A percentile compares a stretch with the other conserved stretches of the same genome.
Evolutionary conservation across 371 early-diverging fungal genomes (phyloP).

Genomic region (Phascolomyces articulosus): DNA sequence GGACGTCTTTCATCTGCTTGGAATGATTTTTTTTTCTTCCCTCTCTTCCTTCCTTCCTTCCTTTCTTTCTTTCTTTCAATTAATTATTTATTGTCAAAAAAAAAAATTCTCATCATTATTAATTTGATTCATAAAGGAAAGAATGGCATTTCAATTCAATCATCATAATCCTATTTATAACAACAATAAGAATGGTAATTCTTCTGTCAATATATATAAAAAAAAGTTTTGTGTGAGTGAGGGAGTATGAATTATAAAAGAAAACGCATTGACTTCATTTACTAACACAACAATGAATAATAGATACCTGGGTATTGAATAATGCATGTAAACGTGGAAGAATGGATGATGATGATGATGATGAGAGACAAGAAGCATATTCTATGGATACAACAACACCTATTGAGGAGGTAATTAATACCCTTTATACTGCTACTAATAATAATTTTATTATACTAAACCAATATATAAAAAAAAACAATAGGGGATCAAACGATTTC

Average conservation of each 20-base stretch:
- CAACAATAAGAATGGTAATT: no score
- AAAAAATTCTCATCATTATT: no score
- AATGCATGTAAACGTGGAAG: constrained; percentile 30
- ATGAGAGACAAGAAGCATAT: not conserved
- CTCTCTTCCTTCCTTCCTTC: not conserved
- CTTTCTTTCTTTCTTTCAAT: not conserved
- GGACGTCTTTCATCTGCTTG: not conserved
- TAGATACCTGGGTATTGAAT: not conserved
- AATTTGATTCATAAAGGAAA: no score
- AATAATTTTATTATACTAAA: no score
- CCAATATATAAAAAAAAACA: not conserved
- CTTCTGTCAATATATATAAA: no score
- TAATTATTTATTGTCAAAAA: not conserved
- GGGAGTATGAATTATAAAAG: constrained; percentile 6
- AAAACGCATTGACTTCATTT: not conserved
- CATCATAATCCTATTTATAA: no score
- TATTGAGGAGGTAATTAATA: not conserved
- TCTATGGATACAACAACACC: not conserved
- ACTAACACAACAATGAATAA: no score
- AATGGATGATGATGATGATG: constrained; percentile 32
- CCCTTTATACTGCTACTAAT: not conserved
- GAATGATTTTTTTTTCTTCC: no score
- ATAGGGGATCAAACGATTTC: constrained; percentile 9
- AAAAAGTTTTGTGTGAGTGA: no score
- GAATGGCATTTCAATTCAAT: no score